Base-by-base conservation (phyloP, 1,284 basidiomycete species). In the Cryptococcus jaspeensis region DNA sequence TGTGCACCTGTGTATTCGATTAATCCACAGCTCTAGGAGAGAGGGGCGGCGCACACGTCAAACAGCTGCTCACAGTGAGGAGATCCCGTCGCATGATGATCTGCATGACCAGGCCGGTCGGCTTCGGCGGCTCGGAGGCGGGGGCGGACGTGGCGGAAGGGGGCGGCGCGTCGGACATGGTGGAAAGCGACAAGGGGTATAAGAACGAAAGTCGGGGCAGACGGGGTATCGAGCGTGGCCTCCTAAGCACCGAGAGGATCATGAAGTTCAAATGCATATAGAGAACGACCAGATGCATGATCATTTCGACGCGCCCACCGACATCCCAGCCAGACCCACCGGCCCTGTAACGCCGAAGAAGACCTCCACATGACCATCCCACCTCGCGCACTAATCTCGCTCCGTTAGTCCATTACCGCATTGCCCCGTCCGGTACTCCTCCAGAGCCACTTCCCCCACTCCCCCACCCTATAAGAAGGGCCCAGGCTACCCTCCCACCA, bases 51-150 rank as follows among this genome's bases (percentile, higher is more conserved):
- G n/a, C n/a, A n/a, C n/a, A n/a, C n/a, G n/a, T 13, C 40, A 1
- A 20, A 50, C 47, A 53, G 47, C 22, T 1, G 56, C 73, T 47
- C 52, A 77, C 75, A 1, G 71, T 72, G 11, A 70, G 36, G 15
- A 79, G 64, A 45, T 77, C 74, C n/a, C 68, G 55, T 2, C 74
- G 67, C 1, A 79, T 59, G 39, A 79, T 69, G 56, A 79, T 75
- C 60, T 79, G 77, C 77, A 79, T 79, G 25, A 74, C 70, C 15
- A 79, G 64, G 3, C 66, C 63, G 2, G 68, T 69, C 2, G 65
- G 56, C 56, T 70, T 72, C 13, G 58, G 52, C 16, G 52, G 41
- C 20, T 3, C 35, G 46, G 43, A 42, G 4, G 9, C 9, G 28
- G 53, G 9, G 18, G 47, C 50, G 47, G 41, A 35, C n/a, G 44